These are phyloP conservation scores for Colletotrichum lentis DNA, from an alignment of 2,329 filamentous ascomycete genomes.

Conservation along the genomic window DNA sequence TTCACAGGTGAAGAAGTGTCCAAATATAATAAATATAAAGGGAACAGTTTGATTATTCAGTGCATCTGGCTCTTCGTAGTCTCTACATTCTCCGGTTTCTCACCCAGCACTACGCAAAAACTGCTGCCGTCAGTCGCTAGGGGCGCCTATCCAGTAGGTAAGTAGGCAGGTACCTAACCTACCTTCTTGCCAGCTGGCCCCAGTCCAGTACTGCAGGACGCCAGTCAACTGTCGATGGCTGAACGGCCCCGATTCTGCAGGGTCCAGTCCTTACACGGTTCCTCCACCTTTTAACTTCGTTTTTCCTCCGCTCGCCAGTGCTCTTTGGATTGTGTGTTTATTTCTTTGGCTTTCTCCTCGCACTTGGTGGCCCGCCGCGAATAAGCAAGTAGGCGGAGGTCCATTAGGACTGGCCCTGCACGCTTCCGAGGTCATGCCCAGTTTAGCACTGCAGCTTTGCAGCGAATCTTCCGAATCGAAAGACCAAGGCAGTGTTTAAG, in stretches of 20 bases:
- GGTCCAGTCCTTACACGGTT: slow-evolving; percentile 32
- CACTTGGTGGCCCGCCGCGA: slow-evolving; percentile 1
- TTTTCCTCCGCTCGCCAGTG: not conserved
- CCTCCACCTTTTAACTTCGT: not conserved
- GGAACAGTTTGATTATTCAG: too few species aligned
- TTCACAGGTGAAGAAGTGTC: too few species aligned
- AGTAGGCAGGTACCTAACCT: not conserved
- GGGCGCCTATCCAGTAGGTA: not conserved
- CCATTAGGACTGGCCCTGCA: slow-evolving; percentile 13
- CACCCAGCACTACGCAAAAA: slow-evolving; percentile 7
- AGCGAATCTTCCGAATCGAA: slow-evolving; percentile 15
- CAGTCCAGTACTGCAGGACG: slow-evolving; percentile 7
- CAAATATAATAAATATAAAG: too few species aligned
- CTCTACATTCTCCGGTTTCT: not conserved
- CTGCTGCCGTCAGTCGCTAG: slow-evolving; percentile 15
- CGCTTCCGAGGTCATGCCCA: slow-evolving; percentile 5
- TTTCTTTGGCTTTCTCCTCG: slow-evolving; percentile 14
- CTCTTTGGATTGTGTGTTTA: not conserved
- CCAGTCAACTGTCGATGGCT: slow-evolving; percentile 22
- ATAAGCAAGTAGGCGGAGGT: slow-evolving; percentile 1
- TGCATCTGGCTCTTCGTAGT: not conserved
- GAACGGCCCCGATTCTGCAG: slow-evolving; percentile 36
- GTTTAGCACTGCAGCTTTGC: not conserved
- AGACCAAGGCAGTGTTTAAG: slow-evolving; percentile 28
- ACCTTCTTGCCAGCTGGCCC: slow-evolving; percentile 29